phyloP scores from a whole-genome alignment of 208 protist species.

The Trypanosoma vivax region DNA sequence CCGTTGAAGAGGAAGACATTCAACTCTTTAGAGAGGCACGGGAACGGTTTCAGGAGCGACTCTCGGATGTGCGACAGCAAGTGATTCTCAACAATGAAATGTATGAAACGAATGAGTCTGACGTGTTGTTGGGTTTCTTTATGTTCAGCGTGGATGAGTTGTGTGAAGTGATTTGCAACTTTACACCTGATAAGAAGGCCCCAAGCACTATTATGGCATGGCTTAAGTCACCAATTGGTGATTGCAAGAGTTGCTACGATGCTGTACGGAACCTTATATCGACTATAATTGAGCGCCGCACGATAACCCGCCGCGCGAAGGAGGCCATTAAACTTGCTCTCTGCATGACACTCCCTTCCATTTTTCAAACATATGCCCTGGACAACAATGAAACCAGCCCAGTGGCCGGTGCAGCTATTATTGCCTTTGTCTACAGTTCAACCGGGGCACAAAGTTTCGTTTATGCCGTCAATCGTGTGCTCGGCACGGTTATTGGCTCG shows the following conservation, averaged over 20 bases:
- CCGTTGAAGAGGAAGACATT: conserved; percentile 62
- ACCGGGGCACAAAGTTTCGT: conserved; percentile 87
- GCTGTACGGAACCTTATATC: conserved; percentile 49
- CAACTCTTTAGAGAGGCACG: conserved; percentile 69
- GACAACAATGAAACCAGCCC: conserved; percentile 63
- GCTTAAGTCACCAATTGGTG: conserved; percentile 41
- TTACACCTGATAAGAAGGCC: conserved; percentile 39
- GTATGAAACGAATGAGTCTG: conserved; percentile 86
- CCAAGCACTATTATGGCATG: conserved; percentile 45
- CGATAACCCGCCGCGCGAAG: conserved; percentile 77
- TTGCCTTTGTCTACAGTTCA: conserved; percentile 83
- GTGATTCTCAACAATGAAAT: conserved; percentile 87
- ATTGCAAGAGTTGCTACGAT: conserved; percentile 53
- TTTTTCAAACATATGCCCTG: conserved; percentile 87
- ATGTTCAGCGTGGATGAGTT: conserved; percentile 88
- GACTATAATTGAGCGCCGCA: conserved; percentile 38
- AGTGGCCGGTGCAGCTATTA: conserved; percentile 78
- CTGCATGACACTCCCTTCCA: conserved; percentile 77
- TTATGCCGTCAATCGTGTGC: conserved; percentile 79
- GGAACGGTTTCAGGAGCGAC: conserved; percentile 76
- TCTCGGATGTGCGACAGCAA: conserved; percentile 78
- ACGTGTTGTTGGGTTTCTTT: conserved; percentile 86
- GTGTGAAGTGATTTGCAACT: conserved; percentile 77
- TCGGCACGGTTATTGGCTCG: conserved; percentile 82
- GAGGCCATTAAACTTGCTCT: conserved; percentile 88